phyloP scores from a whole-genome alignment of 2,329 filamentous ascomycete genomes.

The Aspergillaceae sp. region DNA sequence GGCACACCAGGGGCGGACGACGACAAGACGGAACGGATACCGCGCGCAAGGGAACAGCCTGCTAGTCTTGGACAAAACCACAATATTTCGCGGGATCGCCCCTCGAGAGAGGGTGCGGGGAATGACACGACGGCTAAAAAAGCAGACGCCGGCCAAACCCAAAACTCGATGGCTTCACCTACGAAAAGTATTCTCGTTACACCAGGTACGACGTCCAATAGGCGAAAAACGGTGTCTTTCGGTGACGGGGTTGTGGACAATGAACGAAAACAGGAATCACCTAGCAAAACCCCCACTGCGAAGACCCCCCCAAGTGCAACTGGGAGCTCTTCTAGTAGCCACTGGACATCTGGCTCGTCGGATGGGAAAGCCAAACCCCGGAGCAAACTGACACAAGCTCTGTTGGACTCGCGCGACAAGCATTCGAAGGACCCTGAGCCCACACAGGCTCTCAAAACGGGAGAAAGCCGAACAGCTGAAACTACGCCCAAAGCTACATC shows the following conservation, averaged over 20 bases:
- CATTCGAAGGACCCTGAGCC: constrained; percentile 18
- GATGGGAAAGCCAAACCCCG: constrained; percentile 23
- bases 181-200: constrained; percentile 58
- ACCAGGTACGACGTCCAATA: constrained; percentile 48
- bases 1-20: constrained; percentile 52
- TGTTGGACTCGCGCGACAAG: constrained; percentile 33
- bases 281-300: constrained; percentile 36
- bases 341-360: constrained; percentile 30
- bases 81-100: constrained; percentile 13
- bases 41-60: constrained; percentile 7
- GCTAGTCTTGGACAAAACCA: constrained; percentile 13
- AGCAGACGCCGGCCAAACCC: constrained; percentile 16
- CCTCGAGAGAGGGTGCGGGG: constrained; percentile 12
- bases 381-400: constrained; percentile 34
- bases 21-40: constrained; percentile 19
- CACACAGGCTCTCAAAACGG: constrained; percentile 4
- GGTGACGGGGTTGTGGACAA: constrained; percentile 50
- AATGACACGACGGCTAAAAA: constrained; percentile 13
- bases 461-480: constrained; percentile 9
- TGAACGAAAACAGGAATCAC: constrained; percentile 41
- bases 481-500: constrained; percentile 4
- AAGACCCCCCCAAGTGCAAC: constrained; percentile 39
- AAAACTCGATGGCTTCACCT: constrained; percentile 38
- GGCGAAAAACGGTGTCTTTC: constrained; percentile 55
- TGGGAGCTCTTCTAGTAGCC: constrained; percentile 34